A percentile compares a stretch with the other conserved stretches of the same genome.
Conservation (phyloP, 129 eudicot species). For the Arctium lappa region DNA sequence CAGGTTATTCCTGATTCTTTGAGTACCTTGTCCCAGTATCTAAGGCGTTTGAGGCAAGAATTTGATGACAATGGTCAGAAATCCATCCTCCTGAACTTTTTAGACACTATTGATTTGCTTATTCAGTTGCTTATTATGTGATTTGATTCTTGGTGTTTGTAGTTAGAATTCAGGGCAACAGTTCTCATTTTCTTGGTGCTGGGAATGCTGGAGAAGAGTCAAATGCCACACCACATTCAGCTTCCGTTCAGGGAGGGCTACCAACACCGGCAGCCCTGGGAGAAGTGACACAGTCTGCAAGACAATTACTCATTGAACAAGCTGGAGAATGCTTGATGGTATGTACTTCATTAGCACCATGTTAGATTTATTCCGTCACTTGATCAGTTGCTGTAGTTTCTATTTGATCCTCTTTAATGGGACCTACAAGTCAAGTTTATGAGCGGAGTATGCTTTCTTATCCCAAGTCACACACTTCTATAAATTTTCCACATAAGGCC, state of each 20-base stretch:
- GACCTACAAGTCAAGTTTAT: too few relatives aligned
- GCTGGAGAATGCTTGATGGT: slow-evolving; percentile 66
- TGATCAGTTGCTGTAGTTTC: not conserved
- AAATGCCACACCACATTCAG: slow-evolving; percentile 25
- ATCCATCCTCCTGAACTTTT: not conserved
- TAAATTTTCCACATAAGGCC: too few relatives aligned
- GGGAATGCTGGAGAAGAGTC: slow-evolving; percentile 37
- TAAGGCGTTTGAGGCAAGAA: slow-evolving; percentile 69
- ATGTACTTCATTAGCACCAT: slow-evolving; percentile 9
- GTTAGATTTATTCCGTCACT: not conserved
- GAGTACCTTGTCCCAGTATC: slow-evolving; percentile 72
- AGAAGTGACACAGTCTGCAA: slow-evolving; percentile 57
- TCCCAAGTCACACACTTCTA: too few relatives aligned
- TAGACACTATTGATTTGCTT: not conserved
- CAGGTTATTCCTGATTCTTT: slow-evolving; percentile 93
- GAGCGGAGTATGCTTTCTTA: too few relatives aligned
- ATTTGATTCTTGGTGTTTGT: slow-evolving; percentile 30
- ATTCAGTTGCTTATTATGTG: not conserved
- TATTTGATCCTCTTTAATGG: not conserved
- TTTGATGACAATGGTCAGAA: slow-evolving; percentile 55
- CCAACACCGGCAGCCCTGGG: slow-evolving; percentile 77
- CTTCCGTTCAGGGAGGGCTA: slow-evolving; percentile 42
- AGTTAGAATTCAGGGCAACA: slow-evolving; percentile 42
- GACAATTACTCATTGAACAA: slow-evolving; percentile 66
- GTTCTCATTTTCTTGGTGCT: slow-evolving; percentile 27